Evolutionary conservation across 1,284 basidiomycete species (phyloP).

Genomic region (Austroboletus niveus): DNA sequence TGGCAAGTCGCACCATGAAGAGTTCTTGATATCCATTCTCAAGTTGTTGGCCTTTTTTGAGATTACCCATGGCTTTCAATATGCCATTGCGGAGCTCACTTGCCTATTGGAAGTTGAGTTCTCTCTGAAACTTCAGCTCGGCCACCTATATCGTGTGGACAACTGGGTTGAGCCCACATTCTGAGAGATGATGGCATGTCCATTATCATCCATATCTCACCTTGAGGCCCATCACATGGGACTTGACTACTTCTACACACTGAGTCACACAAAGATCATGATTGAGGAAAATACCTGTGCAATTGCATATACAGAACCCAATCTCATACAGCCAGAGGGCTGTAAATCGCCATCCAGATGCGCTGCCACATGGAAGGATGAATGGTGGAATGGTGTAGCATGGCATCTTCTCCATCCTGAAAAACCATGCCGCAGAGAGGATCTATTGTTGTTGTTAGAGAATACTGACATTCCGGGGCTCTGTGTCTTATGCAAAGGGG

Average conservation of each 20-base stretch:
- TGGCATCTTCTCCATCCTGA: slow-evolving; percentile 5
- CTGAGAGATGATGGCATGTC: background rate
- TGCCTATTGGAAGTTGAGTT: background rate
- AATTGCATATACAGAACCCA: slow-evolving; percentile 3
- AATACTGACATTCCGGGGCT: too few species aligned
- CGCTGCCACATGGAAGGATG: background rate
- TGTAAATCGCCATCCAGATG: background rate
- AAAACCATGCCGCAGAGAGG: background rate
- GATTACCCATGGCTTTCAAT: background rate
- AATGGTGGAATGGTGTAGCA: background rate
- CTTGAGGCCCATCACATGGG: slow-evolving; percentile 3
- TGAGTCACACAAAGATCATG: background rate
- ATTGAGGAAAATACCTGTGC: slow-evolving; percentile 1
- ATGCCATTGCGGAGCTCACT: slow-evolving; percentile 1
- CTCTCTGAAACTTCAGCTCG: slow-evolving; percentile 5
- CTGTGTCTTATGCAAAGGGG: too few species aligned
- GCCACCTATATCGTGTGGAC: slow-evolving; percentile 3
- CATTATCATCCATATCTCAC: slow-evolving; percentile 1
- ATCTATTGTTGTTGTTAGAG: background rate
- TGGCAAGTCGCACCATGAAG: background rate
- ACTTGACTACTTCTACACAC: background rate
- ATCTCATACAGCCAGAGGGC: background rate
- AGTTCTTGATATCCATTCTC: slow-evolving; percentile 1
- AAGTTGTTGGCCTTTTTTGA: slow-evolving; percentile 7
- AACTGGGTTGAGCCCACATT: slow-evolving; percentile 10